Evolutionary conservation across 2,329 filamentous ascomycete genomes (phyloP).

Genomic region (Ophiostoma piceae): DNA sequence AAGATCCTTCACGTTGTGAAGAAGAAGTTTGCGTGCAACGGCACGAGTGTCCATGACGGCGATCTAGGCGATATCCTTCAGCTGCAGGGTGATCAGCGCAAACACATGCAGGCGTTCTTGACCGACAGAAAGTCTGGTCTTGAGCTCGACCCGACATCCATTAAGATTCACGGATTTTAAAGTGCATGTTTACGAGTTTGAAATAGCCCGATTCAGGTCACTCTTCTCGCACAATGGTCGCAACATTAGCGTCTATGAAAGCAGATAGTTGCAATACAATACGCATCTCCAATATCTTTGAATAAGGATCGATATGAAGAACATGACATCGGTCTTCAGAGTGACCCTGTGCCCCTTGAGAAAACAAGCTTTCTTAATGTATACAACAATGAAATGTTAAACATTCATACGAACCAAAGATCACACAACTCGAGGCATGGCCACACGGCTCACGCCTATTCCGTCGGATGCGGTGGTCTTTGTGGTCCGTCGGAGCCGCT

Average conservation of each 20-base stretch:
- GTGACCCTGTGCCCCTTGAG: not conserved
- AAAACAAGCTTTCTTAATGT: not conserved
- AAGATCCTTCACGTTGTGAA: slow-evolving; percentile 61
- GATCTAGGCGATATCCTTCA: slow-evolving; percentile 90
- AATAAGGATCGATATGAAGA: not conserved
- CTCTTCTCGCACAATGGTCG: not conserved
- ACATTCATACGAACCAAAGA: not conserved
- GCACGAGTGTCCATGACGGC: slow-evolving; percentile 60
- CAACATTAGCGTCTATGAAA: not conserved
- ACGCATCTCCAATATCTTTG: not conserved
- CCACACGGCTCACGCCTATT: not conserved
- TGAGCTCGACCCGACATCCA: slow-evolving; percentile 89
- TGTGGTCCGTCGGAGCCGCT: not conserved
- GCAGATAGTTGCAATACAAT: not conserved
- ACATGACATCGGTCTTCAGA: not conserved
- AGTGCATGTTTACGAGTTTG: not conserved
- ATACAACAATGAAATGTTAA: not conserved
- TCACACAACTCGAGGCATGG: not conserved
- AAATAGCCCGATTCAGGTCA: no score
- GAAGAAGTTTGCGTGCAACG: slow-evolving; percentile 93
- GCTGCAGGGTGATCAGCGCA: slow-evolving; percentile 97
- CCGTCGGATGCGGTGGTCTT: not conserved
- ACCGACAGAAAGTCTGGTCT: slow-evolving; percentile 91
- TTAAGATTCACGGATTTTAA: slow-evolving; percentile 76
- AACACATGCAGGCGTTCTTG: slow-evolving; percentile 97